These are phyloP conservation scores for Tuber brumale DNA, from an alignment of 495 filamentous ascomycete genomes.

Conservation along the genomic window DNA sequence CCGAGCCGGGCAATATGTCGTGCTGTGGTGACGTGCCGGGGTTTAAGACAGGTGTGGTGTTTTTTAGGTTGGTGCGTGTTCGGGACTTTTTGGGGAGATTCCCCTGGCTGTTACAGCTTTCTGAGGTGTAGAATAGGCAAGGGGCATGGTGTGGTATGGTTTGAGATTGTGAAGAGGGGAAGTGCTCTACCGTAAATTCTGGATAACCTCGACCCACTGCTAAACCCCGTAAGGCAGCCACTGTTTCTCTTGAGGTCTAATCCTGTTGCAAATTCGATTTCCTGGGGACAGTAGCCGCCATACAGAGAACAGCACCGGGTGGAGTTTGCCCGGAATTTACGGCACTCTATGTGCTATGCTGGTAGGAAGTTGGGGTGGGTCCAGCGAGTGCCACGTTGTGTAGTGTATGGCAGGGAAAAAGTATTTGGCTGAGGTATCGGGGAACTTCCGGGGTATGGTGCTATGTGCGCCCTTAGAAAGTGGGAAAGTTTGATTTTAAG, in stretches of 20 bases:
- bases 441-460: background rate
- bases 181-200: too few relatives aligned
- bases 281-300: too few relatives aligned
- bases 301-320: too few relatives aligned
- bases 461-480: background rate
- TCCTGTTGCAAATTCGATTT: too few relatives aligned
- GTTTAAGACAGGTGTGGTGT: background rate
- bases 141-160: background rate
- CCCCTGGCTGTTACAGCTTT: background rate
- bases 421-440: background rate
- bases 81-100: background rate
- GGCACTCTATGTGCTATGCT: background rate
- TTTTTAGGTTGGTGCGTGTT: background rate
- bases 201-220: too few relatives aligned
- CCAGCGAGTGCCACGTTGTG: background rate
- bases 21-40: slow-evolving; percentile 1
- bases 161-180: background rate
- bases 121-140: background rate
- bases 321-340: too few relatives aligned
- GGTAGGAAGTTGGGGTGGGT: background rate
- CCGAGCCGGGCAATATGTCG: background rate
- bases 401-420: background rate
- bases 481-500: background rate
- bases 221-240: too few relatives aligned
- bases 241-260: too few relatives aligned